These are phyloP conservation scores for Zymoseptoria crescenta DNA, from an alignment of 2,329 filamentous ascomycete genomes.

Conservation along the genomic window DNA sequence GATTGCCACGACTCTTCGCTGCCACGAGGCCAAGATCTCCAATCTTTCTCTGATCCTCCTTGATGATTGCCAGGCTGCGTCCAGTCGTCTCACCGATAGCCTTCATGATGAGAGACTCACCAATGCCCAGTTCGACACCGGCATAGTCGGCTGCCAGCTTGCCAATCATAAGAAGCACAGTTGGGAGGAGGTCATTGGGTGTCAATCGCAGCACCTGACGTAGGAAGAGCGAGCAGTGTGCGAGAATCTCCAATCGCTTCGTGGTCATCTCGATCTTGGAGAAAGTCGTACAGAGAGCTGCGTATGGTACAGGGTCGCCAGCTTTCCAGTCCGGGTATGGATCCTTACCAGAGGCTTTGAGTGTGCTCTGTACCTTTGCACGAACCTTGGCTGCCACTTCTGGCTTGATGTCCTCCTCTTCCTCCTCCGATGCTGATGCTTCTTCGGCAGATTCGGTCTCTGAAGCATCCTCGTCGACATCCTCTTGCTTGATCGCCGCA, in stretches of 20 bases:
- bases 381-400: slow-evolving; percentile 65
- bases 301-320: slow-evolving; percentile 84
- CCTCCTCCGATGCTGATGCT: slow-evolving; percentile 37
- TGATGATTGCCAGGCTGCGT: slow-evolving; percentile 79
- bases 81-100: slow-evolving; percentile 93
- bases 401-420: slow-evolving; percentile 59
- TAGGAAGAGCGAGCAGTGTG: slow-evolving; percentile 83
- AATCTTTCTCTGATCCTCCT: slow-evolving; percentile 91
- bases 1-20: slow-evolving; percentile 88
- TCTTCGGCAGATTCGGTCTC: slow-evolving; percentile 40
- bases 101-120: slow-evolving; percentile 97
- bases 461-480: slow-evolving; percentile 15
- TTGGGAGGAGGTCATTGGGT: slow-evolving; percentile 77
- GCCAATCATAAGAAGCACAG: slow-evolving; percentile 92
- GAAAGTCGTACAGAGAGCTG: slow-evolving; percentile 87
- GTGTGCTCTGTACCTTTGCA: slow-evolving; percentile 69
- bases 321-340: slow-evolving; percentile 93
- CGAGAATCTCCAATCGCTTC: slow-evolving; percentile 79
- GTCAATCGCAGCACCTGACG: slow-evolving; percentile 90
- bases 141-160: slow-evolving; percentile 95
- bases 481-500: not conserved
- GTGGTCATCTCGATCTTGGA: slow-evolving; percentile 91
- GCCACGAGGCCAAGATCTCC: slow-evolving; percentile 91
- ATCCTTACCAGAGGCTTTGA: slow-evolving; percentile 62
- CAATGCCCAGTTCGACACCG: slow-evolving; percentile 95